Evolutionary conservation across 2,329 filamentous ascomycete genomes (phyloP).

Genomic region (Clarireedia hainanense): DNA sequence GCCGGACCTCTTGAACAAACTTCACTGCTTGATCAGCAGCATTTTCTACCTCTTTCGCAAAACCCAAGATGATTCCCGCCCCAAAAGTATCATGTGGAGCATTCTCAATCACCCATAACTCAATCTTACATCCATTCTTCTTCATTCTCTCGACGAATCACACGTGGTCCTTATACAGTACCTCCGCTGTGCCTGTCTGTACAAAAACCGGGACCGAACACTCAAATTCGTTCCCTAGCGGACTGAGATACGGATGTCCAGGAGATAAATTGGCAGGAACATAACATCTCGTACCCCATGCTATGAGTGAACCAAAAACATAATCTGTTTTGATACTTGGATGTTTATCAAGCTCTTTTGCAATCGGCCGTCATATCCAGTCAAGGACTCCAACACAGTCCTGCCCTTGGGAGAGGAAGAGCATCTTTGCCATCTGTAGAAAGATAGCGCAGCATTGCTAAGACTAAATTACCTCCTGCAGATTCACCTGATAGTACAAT

Average conservation of each 20-base stretch:
- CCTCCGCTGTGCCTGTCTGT: neutral
- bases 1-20: neutral
- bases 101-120: neutral
- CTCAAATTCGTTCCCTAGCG: neutral
- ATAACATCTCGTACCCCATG: neutral
- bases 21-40: neutral
- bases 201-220: neutral
- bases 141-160: neutral
- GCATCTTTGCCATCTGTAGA: neutral
- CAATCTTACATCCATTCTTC: neutral
- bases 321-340: neutral
- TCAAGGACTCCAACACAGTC: neutral
- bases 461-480: neutral
- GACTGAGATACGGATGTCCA: neutral
- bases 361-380: neutral
- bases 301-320: neutral
- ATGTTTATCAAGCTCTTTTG: neutral
- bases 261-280: neutral
- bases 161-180: neutral
- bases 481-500: neutral
- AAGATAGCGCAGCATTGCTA: neutral
- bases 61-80: neutral
- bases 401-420: neutral
- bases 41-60: neutral
- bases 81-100: neutral